Percentiles rank a stretch among this genome's conserved stretches.
These are phyloP conservation scores for Aspergillus affinis DNA, from an alignment of 495 filamentous ascomycete species.

Conservation along the genomic window DNA sequence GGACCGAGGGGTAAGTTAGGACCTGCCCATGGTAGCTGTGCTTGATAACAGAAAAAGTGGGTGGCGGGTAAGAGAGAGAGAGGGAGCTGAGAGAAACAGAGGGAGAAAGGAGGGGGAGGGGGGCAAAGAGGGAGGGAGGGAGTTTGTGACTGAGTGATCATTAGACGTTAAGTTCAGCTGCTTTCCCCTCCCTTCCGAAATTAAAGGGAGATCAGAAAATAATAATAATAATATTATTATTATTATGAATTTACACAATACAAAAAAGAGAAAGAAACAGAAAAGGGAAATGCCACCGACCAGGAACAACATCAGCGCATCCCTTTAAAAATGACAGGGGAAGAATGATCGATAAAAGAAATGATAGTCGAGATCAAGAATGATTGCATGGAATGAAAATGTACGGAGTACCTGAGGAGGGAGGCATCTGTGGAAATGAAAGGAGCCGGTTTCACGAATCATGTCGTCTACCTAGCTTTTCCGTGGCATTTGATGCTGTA, in stretches of 20 bases:
- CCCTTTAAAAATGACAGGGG: neutral
- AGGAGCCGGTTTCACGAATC: conserved; percentile 23
- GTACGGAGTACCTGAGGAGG: conserved; percentile 1
- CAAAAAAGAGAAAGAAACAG: neutral
- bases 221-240: conserved; percentile 10
- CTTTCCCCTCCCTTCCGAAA: neutral
- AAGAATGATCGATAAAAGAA: conserved; percentile 4
- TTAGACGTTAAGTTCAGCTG: neutral
- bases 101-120: conserved; percentile 1
- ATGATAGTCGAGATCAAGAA: conserved; percentile 12
- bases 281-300: neutral
- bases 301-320: neutral
- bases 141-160: neutral
- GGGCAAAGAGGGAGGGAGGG: no score
- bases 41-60: conserved; percentile 7
- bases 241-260: neutral
- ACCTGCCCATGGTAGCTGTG: neutral
- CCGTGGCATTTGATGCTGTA: conserved; percentile 23
- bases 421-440: conserved; percentile 28
- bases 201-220: conserved; percentile 5
- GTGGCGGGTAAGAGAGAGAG: conserved; percentile 20
- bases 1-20: conserved; percentile 18
- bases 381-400: conserved; percentile 16
- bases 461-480: conserved; percentile 11
- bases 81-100: neutral